Conservation (phyloP, 1,139 yeast genomes). For the Meyerozyma carpophila region DNA sequence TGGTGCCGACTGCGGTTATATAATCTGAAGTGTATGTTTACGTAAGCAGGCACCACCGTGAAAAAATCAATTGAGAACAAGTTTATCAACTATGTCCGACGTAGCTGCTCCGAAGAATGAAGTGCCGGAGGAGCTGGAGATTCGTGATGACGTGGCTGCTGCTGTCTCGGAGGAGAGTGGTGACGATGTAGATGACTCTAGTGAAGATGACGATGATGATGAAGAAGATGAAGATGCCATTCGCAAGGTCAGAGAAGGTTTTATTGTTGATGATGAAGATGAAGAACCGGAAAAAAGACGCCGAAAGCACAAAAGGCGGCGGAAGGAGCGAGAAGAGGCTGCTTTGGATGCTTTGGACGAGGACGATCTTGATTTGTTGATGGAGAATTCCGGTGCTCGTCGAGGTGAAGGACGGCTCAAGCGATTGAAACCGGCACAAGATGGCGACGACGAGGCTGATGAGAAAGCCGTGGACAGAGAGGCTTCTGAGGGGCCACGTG, state of each 20-base stretch:
- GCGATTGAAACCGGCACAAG: conserved; percentile 68
- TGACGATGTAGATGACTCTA: conserved; percentile 55
- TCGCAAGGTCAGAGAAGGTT: conserved; percentile 77
- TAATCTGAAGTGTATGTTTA: background rate
- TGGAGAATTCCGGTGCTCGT: conserved; percentile 82
- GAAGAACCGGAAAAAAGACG: conserved; percentile 39
- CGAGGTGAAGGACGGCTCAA: conserved; percentile 53
- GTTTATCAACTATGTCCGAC: conserved; percentile 1
- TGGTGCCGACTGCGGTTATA: background rate
- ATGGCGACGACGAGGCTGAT: conserved; percentile 27
- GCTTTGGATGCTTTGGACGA: conserved; percentile 79
- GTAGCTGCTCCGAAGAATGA: background rate
- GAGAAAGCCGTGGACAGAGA: conserved; percentile 20
- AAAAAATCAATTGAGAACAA: background rate
- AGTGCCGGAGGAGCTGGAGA: conserved; percentile 22
- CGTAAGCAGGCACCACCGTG: background rate
- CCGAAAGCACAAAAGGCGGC: conserved; percentile 17
- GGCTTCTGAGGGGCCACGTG: conserved; percentile 18
- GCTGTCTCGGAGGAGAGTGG: conserved; percentile 31
- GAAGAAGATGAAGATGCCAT: conserved; percentile 77
- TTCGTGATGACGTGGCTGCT: conserved; percentile 28
- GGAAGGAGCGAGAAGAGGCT: conserved; percentile 21
- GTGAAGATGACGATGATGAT: conserved; percentile 71
- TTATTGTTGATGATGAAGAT: conserved; percentile 86
- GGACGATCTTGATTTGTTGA: conserved; percentile 85